Percentiles rank a stretch among this genome's conserved stretches.
phyloP scores from a whole-genome alignment of 2,329 filamentous ascomycete genomes.

The Hypoxylon sp. region DNA sequence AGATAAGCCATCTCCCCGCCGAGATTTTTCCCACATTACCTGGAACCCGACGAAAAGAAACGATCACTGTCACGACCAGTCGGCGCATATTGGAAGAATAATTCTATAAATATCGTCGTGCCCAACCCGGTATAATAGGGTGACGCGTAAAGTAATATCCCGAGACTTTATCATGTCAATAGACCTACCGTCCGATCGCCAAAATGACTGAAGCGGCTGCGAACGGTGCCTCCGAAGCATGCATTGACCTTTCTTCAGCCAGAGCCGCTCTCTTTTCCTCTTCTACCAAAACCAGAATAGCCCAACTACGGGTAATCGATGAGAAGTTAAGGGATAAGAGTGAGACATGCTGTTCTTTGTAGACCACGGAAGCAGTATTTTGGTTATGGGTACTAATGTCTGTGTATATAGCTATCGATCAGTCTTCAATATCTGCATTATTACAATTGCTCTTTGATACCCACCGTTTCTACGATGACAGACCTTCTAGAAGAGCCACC shows the following conservation, averaged over 20 bases:
- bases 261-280: constrained; percentile 72
- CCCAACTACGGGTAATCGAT: constrained; percentile 69
- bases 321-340: constrained; percentile 64
- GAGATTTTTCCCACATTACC: constrained; percentile 39
- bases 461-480: constrained; percentile 88
- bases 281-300: constrained; percentile 70
- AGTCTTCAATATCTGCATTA: constrained; percentile 67
- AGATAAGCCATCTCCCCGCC: constrained; percentile 43
- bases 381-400: constrained; percentile 7
- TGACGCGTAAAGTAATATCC: background rate
- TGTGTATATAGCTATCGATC: constrained; percentile 61
- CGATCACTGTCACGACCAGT: constrained; percentile 19
- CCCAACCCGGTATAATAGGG: constrained; percentile 4
- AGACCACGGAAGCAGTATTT: constrained; percentile 10
- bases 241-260: constrained; percentile 66
- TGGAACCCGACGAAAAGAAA: constrained; percentile 3
- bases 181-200: constrained; percentile 54
- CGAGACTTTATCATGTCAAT: constrained; percentile 54
- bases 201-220: constrained; percentile 67
- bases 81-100: background rate
- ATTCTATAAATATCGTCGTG: constrained; percentile 4
- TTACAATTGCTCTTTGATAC: constrained; percentile 86
- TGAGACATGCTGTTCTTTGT: constrained; percentile 22
- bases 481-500: constrained; percentile 84
- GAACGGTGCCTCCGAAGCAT: constrained; percentile 58